phyloP scores from a whole-genome alignment of 495 filamentous ascomycete species.

The Astrothelium subdiscretum region DNA sequence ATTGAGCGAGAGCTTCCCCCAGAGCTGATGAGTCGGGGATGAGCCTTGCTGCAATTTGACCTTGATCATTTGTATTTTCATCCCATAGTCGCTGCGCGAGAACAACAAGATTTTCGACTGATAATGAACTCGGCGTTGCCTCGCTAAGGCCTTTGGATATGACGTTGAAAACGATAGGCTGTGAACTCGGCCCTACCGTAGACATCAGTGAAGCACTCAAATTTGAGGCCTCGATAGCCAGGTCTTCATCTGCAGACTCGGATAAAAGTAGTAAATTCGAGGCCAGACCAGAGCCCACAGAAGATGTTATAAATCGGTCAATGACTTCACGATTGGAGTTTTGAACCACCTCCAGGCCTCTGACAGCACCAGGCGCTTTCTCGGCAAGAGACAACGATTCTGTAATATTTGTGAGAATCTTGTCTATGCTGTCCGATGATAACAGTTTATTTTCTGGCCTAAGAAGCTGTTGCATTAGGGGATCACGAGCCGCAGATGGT shows the following conservation, averaged over 20 bases:
- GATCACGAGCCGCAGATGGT: too few relatives aligned
- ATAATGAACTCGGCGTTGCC: slow-evolving; percentile 41
- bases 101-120: slow-evolving; percentile 38
- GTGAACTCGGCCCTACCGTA: background rate
- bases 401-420: slow-evolving; percentile 24
- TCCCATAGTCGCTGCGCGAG: slow-evolving; percentile 43
- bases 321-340: slow-evolving; percentile 17
- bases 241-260: slow-evolving; percentile 43
- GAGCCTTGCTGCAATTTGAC: slow-evolving; percentile 29
- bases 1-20: slow-evolving; percentile 42
- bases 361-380: slow-evolving; percentile 19
- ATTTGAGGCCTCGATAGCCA: slow-evolving; percentile 38
- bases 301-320: slow-evolving; percentile 19
- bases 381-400: slow-evolving; percentile 23
- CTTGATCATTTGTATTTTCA: slow-evolving; percentile 23
- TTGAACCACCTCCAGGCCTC: slow-evolving; percentile 20
- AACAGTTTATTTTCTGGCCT: slow-evolving; percentile 4
- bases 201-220: slow-evolving; percentile 21
- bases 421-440: slow-evolving; percentile 13
- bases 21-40: slow-evolving; percentile 40
- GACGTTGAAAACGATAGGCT: slow-evolving; percentile 31
- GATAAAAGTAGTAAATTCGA: slow-evolving; percentile 45
- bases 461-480: background rate
- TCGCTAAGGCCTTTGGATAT: slow-evolving; percentile 40
- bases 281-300: slow-evolving; percentile 41